Percentiles rank a stretch among this genome's conserved stretches.
Conservation (phyloP, 371 early-diverging fungal species). For the Mucor circinelloides region DNA sequence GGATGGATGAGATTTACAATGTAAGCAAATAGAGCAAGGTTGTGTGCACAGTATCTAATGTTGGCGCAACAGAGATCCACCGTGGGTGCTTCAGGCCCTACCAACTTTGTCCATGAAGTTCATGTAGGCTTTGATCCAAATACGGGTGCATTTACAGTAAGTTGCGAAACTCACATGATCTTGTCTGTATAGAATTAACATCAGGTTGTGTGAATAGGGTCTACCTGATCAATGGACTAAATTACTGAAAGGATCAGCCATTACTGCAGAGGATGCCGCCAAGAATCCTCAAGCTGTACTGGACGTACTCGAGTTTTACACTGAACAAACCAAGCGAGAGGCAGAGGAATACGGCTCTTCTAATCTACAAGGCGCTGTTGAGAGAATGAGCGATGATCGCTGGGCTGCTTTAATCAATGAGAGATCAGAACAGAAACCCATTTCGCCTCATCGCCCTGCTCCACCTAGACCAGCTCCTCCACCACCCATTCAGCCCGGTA, state of each 20-base stretch:
- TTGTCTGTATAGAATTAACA: background rate
- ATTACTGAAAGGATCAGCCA: constrained; percentile 85
- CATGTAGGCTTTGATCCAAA: constrained; percentile 96
- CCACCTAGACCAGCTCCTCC: constrained; percentile 34
- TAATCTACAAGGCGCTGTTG: constrained; percentile 41
- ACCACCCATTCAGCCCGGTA: constrained; percentile 20
- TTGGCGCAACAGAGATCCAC: constrained; percentile 35
- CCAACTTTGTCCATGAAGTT: constrained; percentile 93
- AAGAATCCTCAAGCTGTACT: constrained; percentile 96
- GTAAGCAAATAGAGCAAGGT: constrained; percentile 31
- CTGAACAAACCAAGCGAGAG: constrained; percentile 70
- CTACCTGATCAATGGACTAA: constrained; percentile 93
- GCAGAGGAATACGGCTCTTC: constrained; percentile 53
- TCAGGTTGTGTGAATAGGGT: constrained; percentile 58
- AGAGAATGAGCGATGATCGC: constrained; percentile 46
- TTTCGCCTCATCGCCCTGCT: constrained; percentile 16
- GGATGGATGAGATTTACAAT: constrained; percentile 96
- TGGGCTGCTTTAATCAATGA: constrained; percentile 49
- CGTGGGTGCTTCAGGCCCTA: constrained; percentile 89
- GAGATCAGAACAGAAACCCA: background rate
- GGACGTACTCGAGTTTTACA: constrained; percentile 95
- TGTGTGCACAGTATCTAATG: background rate
- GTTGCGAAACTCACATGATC: constrained; percentile 16
- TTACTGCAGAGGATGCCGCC: constrained; percentile 92
- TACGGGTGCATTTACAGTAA: constrained; percentile 91